Conservation (phyloP, 2,329 filamentous ascomycete species). For the Phaeomoniella chlamydospora region DNA sequence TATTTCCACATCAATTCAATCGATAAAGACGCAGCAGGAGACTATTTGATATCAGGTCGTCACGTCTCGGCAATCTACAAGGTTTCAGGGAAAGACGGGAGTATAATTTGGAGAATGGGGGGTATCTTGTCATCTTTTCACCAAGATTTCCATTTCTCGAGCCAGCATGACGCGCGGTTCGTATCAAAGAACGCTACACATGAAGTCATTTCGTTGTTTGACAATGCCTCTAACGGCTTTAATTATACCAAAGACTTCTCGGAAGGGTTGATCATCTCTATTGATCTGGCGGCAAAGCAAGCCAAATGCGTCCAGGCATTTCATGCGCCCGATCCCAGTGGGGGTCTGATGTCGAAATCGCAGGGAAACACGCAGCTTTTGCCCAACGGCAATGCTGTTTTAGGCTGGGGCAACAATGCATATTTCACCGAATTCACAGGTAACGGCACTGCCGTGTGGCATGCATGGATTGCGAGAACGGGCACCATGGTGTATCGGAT, state of each 20-base stretch:
- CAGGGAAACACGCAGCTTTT: constrained; percentile 25
- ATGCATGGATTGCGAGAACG: constrained; percentile 18
- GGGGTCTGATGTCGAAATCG: neutral
- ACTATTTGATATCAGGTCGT: constrained; percentile 23
- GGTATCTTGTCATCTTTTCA: constrained; percentile 17
- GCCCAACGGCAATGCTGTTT: constrained; percentile 21
- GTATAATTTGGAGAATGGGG: constrained; percentile 22
- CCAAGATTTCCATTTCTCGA: constrained; percentile 21
- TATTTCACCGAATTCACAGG: constrained; percentile 23
- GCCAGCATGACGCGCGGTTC: constrained; percentile 26
- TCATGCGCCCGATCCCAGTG: constrained; percentile 8
- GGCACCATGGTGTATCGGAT: constrained; percentile 26
- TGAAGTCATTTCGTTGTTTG: constrained; percentile 22
- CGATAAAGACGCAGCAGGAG: constrained; percentile 20
- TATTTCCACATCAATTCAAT: constrained; percentile 22
- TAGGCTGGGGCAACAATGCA: constrained; percentile 27
- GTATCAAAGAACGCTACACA: constrained; percentile 22
- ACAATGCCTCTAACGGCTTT: constrained; percentile 26
- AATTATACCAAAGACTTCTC: constrained; percentile 23
- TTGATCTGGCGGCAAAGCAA: constrained; percentile 20
- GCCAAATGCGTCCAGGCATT: constrained; percentile 20
- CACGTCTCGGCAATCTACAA: constrained; percentile 23
- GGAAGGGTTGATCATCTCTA: constrained; percentile 22
- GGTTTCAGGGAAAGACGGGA: constrained; percentile 17
- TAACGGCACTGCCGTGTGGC: constrained; percentile 18